These are phyloP conservation scores for Penicillium coprophilum DNA, from an alignment of 495 filamentous ascomycete species.

Conservation along the genomic window DNA sequence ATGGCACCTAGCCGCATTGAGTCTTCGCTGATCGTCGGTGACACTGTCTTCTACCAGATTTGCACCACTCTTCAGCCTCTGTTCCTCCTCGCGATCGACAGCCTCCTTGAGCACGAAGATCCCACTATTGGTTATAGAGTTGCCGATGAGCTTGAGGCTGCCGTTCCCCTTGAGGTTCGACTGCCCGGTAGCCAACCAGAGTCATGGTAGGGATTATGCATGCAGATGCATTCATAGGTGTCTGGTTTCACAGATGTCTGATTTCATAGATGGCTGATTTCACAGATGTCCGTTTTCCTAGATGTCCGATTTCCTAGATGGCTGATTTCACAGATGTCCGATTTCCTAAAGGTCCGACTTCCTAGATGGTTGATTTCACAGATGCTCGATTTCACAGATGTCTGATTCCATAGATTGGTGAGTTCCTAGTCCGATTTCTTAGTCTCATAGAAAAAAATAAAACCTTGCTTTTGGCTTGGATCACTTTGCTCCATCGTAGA, in stretches of 20 bases:
- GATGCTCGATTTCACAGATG: too few relatives aligned
- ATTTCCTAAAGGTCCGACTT: not conserved
- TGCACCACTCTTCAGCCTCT: not conserved
- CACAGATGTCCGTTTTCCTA: not conserved
- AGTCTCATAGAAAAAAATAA: too few relatives aligned
- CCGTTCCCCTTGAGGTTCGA: not conserved
- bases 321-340: too few relatives aligned
- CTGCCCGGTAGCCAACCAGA: too few relatives aligned
- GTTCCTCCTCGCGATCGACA: not conserved
- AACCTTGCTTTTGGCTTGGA: not conserved
- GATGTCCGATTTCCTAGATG: not conserved
- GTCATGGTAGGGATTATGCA: not conserved
- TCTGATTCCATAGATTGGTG: not conserved
- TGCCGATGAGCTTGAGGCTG: not conserved
- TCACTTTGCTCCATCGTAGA: not conserved
- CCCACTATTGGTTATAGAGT: not conserved
- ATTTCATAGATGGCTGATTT: too few relatives aligned
- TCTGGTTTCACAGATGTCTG: too few relatives aligned
- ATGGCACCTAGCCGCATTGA: not conserved
- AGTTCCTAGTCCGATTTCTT: not conserved
- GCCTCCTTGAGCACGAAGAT: not conserved
- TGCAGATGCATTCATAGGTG: not conserved
- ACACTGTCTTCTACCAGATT: not conserved
- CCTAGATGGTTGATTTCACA: too few relatives aligned
- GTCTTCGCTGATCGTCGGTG: not conserved